Percentiles rank a stretch among this genome's conserved stretches.
phyloP scores from a whole-genome alignment of 2,329 filamentous ascomycete genomes.

The Fusarium sp. region DNA sequence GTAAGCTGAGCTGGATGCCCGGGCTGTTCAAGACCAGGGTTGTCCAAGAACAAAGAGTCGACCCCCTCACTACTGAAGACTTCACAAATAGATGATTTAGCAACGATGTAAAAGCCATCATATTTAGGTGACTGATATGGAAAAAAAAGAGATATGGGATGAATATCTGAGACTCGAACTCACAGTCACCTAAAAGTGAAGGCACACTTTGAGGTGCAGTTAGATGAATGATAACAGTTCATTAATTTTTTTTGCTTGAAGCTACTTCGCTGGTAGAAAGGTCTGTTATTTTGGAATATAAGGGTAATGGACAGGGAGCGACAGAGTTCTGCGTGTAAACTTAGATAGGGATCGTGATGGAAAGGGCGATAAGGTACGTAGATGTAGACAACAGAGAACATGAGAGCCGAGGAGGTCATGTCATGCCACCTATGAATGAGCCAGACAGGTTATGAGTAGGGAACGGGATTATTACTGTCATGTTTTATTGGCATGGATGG shows the following conservation, averaged over 20 bases:
- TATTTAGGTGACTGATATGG: no score
- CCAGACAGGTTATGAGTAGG: no score
- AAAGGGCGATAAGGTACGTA: background rate
- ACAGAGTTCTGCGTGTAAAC: background rate
- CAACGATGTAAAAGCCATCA: background rate
- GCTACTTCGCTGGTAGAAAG: slow-evolving; percentile 3
- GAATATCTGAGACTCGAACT: background rate
- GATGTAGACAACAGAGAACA: background rate
- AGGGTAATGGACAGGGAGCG: background rate
- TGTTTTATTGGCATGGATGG: no score
- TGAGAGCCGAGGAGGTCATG: background rate
- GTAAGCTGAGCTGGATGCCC: background rate
- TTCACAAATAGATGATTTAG: no score
- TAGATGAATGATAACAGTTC: no score
- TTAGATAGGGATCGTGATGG: background rate
- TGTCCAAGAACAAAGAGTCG: background rate
- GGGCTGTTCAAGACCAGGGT: no score
- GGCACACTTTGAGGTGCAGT: background rate
- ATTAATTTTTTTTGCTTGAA: no score
- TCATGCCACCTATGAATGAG: background rate
- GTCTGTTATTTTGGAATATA: background rate
- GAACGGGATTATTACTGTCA: no score
- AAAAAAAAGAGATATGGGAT: background rate
- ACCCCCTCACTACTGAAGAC: background rate
- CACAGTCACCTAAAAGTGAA: background rate